phyloP scores from a whole-genome alignment of 768 basidiomycete species.

The Mycena rebaudengoi region DNA sequence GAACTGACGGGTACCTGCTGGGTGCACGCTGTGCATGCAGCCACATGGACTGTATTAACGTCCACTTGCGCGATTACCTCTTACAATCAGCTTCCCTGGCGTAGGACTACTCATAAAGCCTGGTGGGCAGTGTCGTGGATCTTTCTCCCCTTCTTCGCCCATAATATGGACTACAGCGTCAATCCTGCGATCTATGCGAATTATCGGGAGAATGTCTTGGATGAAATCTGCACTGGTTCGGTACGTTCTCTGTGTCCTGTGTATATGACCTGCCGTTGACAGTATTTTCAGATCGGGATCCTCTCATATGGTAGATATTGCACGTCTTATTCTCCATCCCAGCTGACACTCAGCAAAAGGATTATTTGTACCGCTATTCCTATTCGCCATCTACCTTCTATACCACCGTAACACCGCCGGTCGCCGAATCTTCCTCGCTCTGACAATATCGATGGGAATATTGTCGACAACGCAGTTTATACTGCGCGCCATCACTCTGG shows the following conservation, averaged over 20 bases:
- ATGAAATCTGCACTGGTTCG: constrained; percentile 9
- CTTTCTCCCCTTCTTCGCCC: background rate
- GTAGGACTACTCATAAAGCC: no score
- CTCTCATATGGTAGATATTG: constrained; percentile 10
- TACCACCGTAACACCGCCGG: constrained; percentile 4
- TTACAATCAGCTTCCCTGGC: no score
- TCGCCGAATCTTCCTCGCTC: background rate
- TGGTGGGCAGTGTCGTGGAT: no score
- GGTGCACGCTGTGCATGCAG: no score
- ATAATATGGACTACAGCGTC: constrained; percentile 12
- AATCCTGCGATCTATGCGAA: background rate
- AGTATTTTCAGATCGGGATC: background rate
- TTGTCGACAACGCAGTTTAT: constrained; percentile 10
- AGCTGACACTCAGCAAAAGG: background rate
- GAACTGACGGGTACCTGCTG: no score
- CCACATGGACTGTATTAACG: no score
- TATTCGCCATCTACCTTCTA: constrained; percentile 7
- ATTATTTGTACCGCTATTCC: constrained; percentile 1
- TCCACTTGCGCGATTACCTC: no score
- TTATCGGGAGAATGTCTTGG: background rate
- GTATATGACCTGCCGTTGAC: background rate
- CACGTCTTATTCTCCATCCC: background rate
- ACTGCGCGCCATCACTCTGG: background rate
- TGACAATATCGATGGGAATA: constrained; percentile 3
- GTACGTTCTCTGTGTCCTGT: background rate